Evolutionary conservation across 768 basidiomycete genomes (phyloP).

Genomic region (Lentinula raphanica): DNA sequence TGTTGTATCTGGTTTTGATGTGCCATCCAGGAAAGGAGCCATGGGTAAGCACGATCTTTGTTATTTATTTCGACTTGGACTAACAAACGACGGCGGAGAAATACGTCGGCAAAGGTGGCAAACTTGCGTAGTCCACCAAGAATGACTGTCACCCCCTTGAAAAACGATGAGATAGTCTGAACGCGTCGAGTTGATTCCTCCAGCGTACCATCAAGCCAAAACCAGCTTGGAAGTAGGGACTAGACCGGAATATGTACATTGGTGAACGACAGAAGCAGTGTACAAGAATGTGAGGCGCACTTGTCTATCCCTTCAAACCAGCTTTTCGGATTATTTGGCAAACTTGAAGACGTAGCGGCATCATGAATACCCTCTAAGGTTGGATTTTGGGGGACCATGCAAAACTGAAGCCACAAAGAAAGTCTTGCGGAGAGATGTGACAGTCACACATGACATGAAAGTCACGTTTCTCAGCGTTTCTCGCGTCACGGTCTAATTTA

Average conservation of each 20-base stretch:
- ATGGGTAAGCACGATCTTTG: constrained; percentile 90
- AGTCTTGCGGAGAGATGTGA: neutral
- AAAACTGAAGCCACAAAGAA: neutral
- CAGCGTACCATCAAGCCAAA: constrained; percentile 87
- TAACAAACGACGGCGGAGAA: constrained; percentile 84
- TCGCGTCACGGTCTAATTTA: neutral
- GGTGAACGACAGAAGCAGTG: neutral
- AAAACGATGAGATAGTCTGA: constrained; percentile 5
- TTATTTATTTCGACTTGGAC: constrained; percentile 95
- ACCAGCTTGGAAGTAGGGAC: constrained; percentile 96
- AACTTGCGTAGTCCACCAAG: constrained; percentile 72
- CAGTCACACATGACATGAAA: neutral
- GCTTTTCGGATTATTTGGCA: neutral
- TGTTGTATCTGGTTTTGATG: constrained; percentile 39
- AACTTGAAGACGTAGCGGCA: neutral
- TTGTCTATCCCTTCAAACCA: constrained; percentile 38
- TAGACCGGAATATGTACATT: constrained; percentile 26
- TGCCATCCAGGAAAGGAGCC: constrained; percentile 97
- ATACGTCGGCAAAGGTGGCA: constrained; percentile 59
- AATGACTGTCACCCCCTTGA: constrained; percentile 85
- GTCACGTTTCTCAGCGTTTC: constrained; percentile 1
- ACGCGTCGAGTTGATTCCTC: neutral
- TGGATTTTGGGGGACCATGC: neutral
- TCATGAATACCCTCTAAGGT: neutral
- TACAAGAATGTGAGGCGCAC: too few species aligned